Evolutionary conservation across 2,329 filamentous ascomycete species (phyloP), one percentile per base, ranked within the genome.

Genomic region (Gremmenia infestans): DNA sequence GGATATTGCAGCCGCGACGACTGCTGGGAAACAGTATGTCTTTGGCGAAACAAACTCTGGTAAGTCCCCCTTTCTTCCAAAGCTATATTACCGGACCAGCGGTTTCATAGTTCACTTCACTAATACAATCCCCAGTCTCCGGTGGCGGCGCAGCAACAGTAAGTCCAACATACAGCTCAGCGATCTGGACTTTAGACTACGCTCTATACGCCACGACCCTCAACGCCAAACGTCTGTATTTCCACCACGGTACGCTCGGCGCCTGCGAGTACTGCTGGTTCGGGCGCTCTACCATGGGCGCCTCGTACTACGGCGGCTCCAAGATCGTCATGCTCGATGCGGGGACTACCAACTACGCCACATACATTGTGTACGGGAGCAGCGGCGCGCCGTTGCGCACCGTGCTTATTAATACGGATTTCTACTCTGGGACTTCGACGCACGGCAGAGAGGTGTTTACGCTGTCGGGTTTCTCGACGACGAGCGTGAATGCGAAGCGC

Each of bases 51-150:
- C 66, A 9, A 68, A 68, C 32, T 67, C 71, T 52, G 6, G 69
- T 78, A 32, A 32, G 28, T 32, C n/a, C 74, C 76, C 0, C 76
- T 76, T 65, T 71, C 74, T 17, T 60, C 78, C 47, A 39, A 28
- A 8, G 5, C 7, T 28, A 2, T 28, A 28, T 7, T 28, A 28
- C 7, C 7, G 2, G 19, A 19, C 19, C 28, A 28, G 28, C 28
- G 28, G 9, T 28, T 9, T 28, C 28, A 28, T 28, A 28, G 2
- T 28, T 48, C 14, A 17, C 39, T 15, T 14, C 23, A 12, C 5
- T 52, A 5, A 19, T 19, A 52, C 43, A 17, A n/a, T 23, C 14
- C 48, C 6, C 11, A 59, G 65, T 66, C 1, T 64, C 60, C 45
- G 63, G 65, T 4, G 66, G 66, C 9, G 66, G 66, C 22, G 65